phyloP scores from a whole-genome alignment of 441 rosid species.

The Theobroma grandiflorum region DNA sequence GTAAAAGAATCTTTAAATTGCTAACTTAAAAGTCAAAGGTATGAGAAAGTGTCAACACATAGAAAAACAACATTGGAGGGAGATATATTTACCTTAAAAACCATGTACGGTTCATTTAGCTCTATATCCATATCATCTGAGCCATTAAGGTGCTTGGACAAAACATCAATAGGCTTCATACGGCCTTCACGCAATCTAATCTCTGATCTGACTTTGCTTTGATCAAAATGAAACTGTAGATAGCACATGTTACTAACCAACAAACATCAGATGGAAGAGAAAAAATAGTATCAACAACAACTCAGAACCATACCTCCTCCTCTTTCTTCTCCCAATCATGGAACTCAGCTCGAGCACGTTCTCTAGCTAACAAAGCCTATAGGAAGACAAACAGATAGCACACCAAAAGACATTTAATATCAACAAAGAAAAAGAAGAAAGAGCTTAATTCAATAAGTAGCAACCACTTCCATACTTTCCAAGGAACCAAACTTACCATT shows the following conservation, averaged over 20 bases:
- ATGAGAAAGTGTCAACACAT: not conserved
- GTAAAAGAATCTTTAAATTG: not conserved
- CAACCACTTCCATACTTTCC: conserved; percentile 15
- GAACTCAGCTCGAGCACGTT: conserved; percentile 96
- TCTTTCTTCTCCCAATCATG: conserved; percentile 99
- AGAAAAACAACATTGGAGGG: conserved; percentile 10
- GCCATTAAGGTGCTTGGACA: conserved; percentile 83
- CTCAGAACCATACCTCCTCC: conserved; percentile 65
- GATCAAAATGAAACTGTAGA: conserved; percentile 92
- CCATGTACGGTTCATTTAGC: conserved; percentile 84
- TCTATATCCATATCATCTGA: conserved; percentile 86
- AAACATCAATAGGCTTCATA: conserved; percentile 82
- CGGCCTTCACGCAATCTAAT: conserved; percentile 92
- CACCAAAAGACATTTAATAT: not conserved
- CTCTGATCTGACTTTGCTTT: conserved; percentile 93
- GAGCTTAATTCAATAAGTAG: not conserved
- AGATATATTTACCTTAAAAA: conserved; percentile 73
- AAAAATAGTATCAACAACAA: conserved; percentile 5
- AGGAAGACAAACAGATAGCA: conserved; percentile 26
- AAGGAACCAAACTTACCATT: conserved; percentile 61
- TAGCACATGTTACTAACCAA: conserved; percentile 30
- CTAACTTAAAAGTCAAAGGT: not conserved
- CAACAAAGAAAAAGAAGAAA: conserved; percentile 15
- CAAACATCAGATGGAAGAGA: conserved; percentile 6
- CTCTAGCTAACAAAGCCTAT: conserved; percentile 92